A percentile compares a stretch with the other conserved stretches of the same genome.
These are phyloP conservation scores for Cercospora janseana DNA, from an alignment of 2,329 filamentous ascomycete genomes.

Conservation along the genomic window DNA sequence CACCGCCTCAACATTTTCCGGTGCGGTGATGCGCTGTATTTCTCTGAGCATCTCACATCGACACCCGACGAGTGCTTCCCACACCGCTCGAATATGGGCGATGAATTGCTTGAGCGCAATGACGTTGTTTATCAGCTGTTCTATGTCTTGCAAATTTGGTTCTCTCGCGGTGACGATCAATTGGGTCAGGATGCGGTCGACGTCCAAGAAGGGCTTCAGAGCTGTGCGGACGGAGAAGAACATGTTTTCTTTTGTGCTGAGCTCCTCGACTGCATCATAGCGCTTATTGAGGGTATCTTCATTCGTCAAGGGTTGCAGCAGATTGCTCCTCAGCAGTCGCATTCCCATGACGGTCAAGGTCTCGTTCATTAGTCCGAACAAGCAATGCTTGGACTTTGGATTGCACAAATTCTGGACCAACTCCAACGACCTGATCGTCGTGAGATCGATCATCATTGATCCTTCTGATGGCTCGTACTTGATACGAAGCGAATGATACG, in stretches of 20 bases:
- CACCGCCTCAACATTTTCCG: constrained; percentile 60
- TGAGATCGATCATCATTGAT: constrained; percentile 92
- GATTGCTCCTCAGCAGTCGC: constrained; percentile 76
- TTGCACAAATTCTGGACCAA: constrained; percentile 83
- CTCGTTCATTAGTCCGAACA: constrained; percentile 82
- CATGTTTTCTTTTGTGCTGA: constrained; percentile 79
- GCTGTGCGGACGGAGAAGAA: constrained; percentile 75
- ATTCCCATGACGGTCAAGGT: constrained; percentile 86
- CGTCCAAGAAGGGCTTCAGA: constrained; percentile 72
- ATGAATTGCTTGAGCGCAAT: constrained; percentile 84
- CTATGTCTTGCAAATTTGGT: constrained; percentile 64
- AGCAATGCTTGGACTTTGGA: constrained; percentile 72
- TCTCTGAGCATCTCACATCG: constrained; percentile 63
- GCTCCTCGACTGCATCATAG: constrained; percentile 79
- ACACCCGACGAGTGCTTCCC: constrained; percentile 64
- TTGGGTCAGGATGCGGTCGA: constrained; percentile 77
- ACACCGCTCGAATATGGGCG: constrained; percentile 63
- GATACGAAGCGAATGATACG: constrained; percentile 77
- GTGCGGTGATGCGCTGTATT: constrained; percentile 67
- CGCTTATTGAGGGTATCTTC: constrained; percentile 65
- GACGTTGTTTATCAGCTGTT: constrained; percentile 81
- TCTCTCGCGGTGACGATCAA: constrained; percentile 73
- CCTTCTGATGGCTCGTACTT: constrained; percentile 85
- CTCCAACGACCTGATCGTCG: constrained; percentile 82
- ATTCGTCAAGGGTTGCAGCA: constrained; percentile 83